Percentiles rank a stretch among this genome's conserved stretches.
Evolutionary conservation across 192 early-diverging fungal genomes (phyloP).

Genomic region (Linnemannia elongata): DNA sequence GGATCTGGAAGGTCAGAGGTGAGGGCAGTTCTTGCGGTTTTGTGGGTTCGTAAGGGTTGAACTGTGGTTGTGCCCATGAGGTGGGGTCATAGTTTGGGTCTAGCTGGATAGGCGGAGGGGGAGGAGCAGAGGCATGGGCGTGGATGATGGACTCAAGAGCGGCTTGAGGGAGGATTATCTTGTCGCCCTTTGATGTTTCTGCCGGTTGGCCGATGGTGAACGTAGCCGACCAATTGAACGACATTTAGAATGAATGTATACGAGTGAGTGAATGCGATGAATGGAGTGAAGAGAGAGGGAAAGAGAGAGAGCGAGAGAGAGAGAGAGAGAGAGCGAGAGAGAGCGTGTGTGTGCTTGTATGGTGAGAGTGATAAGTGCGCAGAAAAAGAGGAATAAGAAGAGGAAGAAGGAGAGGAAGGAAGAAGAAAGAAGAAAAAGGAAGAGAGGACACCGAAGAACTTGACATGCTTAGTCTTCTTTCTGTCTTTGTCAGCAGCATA

Average conservation of each 20-base stretch:
- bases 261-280: neutral
- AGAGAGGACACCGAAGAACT: too few species aligned
- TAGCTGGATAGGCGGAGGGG: neutral
- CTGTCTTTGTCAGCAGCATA: too few species aligned
- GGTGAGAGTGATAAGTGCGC: too few species aligned
- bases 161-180: constrained; percentile 65
- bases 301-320: neutral
- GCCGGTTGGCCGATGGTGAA: constrained; percentile 40
- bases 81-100: constrained; percentile 39
- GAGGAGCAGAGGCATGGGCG: constrained; percentile 30
- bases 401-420: neutral
- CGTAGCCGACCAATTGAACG: constrained; percentile 52
- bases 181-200: constrained; percentile 65
- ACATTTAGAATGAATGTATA: constrained; percentile 7
- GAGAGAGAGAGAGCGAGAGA: neutral
- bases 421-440: neutral
- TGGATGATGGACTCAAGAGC: constrained; percentile 65
- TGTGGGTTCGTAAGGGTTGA: neutral
- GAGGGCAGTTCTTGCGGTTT: constrained; percentile 59
- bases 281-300: neutral
- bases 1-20: constrained; percentile 72
- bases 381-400: neutral
- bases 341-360: neutral
- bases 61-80: constrained; percentile 22
- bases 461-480: too few species aligned